phyloP scores from a whole-genome alignment of 192 early-diverging fungal genomes.

The Phycomyces blakesleeanus region DNA sequence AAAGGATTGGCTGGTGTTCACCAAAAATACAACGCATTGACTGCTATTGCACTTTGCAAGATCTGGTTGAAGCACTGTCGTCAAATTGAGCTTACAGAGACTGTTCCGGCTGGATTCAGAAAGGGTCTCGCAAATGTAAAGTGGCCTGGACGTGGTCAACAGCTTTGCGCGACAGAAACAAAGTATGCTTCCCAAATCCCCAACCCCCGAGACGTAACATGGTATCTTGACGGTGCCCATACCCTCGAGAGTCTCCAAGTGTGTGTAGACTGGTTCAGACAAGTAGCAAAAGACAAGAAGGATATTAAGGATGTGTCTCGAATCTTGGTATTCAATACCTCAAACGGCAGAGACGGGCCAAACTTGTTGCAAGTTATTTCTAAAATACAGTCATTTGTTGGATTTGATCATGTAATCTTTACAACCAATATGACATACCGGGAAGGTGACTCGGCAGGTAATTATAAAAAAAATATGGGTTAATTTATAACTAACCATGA shows the following conservation, averaged over 20 bases:
- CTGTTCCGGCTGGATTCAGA: constrained; percentile 49
- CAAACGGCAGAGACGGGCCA: constrained; percentile 64
- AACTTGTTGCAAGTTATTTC: constrained; percentile 67
- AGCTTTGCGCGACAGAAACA: constrained; percentile 35
- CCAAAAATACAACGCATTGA: constrained; percentile 80
- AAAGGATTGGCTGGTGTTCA: constrained; percentile 80
- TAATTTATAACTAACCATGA: no score
- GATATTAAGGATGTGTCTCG: constrained; percentile 24
- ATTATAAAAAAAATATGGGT: background rate
- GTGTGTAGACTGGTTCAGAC: constrained; percentile 53
- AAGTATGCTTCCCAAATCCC: constrained; percentile 21
- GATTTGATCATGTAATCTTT: constrained; percentile 72
- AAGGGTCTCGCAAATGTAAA: constrained; percentile 58
- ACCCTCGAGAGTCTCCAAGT: constrained; percentile 80
- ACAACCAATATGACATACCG: constrained; percentile 66
- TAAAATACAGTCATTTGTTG: constrained; percentile 32
- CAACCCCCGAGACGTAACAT: constrained; percentile 40
- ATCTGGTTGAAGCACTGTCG: constrained; percentile 56
- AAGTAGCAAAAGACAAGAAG: constrained; percentile 18
- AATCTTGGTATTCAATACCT: constrained; percentile 87
- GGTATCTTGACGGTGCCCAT: constrained; percentile 94
- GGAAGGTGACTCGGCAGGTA: constrained; percentile 35
- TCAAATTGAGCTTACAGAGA: constrained; percentile 28
- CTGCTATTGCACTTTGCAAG: constrained; percentile 70
- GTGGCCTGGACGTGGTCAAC: constrained; percentile 92